Conservation (phyloP, 371 early-diverging fungal species). For the Umbelopsis sp. region DNA sequence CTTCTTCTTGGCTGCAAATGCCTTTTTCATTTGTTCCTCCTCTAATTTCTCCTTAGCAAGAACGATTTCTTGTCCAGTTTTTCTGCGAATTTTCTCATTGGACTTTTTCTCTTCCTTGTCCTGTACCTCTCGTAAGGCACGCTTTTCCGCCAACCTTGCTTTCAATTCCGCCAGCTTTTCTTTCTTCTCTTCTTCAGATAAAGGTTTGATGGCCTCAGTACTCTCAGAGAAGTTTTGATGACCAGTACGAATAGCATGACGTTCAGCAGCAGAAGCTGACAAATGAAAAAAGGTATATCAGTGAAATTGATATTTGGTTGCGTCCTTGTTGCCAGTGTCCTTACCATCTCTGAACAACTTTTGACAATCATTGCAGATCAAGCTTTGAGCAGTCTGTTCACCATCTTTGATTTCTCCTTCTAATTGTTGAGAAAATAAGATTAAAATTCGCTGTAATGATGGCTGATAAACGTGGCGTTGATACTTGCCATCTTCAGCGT, state of each 20-base stretch:
- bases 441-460: background rate
- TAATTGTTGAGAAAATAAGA: background rate
- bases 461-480: slow-evolving; percentile 22
- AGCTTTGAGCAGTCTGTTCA: slow-evolving; percentile 72
- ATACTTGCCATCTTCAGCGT: slow-evolving; percentile 31
- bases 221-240: slow-evolving; percentile 91
- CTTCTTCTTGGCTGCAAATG: slow-evolving; percentile 69
- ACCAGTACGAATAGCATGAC: slow-evolving; percentile 81
- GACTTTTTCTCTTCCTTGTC: slow-evolving; percentile 75
- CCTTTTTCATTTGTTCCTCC: slow-evolving; percentile 75
- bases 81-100: slow-evolving; percentile 79
- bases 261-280: slow-evolving; percentile 73
- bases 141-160: slow-evolving; percentile 70
- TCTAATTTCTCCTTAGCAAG: slow-evolving; percentile 74
- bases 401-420: slow-evolving; percentile 72
- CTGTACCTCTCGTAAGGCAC: slow-evolving; percentile 59
- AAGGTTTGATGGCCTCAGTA: slow-evolving; percentile 79
- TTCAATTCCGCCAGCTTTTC: slow-evolving; percentile 79
- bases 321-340: background rate
- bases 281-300: background rate
- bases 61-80: slow-evolving; percentile 79
- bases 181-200: slow-evolving; percentile 87
- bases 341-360: slow-evolving; percentile 79
- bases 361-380: slow-evolving; percentile 88
- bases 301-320: background rate